Evolutionary conservation across 2,329 filamentous ascomycete genomes (phyloP), one percentile per base, ranked within the genome.

Genomic region (Ophiostoma sp.): DNA sequence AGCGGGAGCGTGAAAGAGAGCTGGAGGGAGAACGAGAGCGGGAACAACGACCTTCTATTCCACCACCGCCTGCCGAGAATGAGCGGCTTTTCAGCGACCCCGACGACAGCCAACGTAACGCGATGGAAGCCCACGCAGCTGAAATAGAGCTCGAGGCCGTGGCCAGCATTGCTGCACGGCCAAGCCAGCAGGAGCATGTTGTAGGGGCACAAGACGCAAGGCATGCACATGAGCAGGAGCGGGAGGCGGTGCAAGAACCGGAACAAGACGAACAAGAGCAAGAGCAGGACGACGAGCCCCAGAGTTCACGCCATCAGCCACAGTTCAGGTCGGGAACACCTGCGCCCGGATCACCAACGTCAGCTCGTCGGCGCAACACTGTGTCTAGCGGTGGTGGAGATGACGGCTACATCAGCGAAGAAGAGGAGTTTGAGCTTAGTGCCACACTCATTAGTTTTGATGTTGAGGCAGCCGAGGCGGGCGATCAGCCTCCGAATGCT

Each of bases 381-480:
- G 78, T 83, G 69, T 84, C 83, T 5, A 70, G 70, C 44, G 55
- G 69, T 36, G 67, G 67, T 8, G 70, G 68, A 11, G 82, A 83
- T 68, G 84, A 85, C 55, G 84, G 83, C 69, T 81, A 78, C 11
- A 84, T 80, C 12, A 85, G 87, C 64, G 85, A 87, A 67, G 84
- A 84, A 16, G 78, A 82, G 49, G 72, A 73, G 14, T 84, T 85
- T 64, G 79, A 82, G 64, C 77, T 86, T 38, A 84, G 81, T 67
- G 81, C 84, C 1, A 86, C 84, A 0, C 76, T 87, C 5, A 86
- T 87, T 66, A 86, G 83, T 71, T 87, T 87, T 68, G 85, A 87
- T 68, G 84, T 87, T 41, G 85, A 87, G 71, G 82, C 84, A 0
- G 82, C 81, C 3, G 84, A 86, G 64, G 78, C 83, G 0, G 80